phyloP scores from a whole-genome alignment of 2,329 filamentous ascomycete species.

The Pestalotiopsis sp. region DNA sequence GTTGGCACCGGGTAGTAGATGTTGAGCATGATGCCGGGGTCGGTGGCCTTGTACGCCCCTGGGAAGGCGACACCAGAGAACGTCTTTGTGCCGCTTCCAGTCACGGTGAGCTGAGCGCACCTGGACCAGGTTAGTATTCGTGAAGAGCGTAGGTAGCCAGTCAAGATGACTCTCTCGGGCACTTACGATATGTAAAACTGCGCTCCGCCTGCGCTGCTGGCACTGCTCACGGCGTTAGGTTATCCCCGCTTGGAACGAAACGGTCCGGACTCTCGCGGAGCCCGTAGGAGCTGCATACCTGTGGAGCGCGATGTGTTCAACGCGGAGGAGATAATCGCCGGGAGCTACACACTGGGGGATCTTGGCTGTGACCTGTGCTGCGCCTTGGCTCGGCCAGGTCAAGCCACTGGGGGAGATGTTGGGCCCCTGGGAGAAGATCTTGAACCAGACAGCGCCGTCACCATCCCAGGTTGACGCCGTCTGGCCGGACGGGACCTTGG shows the following conservation, averaged over 20 bases:
- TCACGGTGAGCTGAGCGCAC: constrained; percentile 40
- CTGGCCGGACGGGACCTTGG: constrained; percentile 40
- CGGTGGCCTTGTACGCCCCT: constrained; percentile 39
- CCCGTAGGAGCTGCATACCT: constrained; percentile 4
- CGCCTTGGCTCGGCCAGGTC: constrained; percentile 43
- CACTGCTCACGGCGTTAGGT: constrained; percentile 22
- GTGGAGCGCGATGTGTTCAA: constrained; percentile 52
- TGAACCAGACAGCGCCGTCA: constrained; percentile 41
- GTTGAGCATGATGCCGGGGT: constrained; percentile 34
- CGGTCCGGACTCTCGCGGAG: not conserved
- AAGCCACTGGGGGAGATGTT: constrained; percentile 36
- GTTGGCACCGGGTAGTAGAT: constrained; percentile 33
- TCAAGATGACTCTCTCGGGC: constrained; percentile 17
- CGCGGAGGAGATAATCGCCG: constrained; percentile 52
- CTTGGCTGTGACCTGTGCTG: constrained; percentile 38
- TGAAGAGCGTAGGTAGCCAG: not conserved
- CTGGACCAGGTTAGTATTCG: not conserved
- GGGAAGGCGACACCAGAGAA: constrained; percentile 30
- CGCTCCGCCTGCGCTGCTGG: constrained; percentile 41
- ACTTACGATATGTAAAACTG: constrained; percentile 45
- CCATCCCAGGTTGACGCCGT: constrained; percentile 41
- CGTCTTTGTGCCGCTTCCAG: constrained; percentile 42
- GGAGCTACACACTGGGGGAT: constrained; percentile 46
- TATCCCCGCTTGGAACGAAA: not conserved
- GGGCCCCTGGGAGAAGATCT: constrained; percentile 46